phyloP scores from a whole-genome alignment of 2,329 filamentous ascomycete species.

The Calonectria pteridis region DNA sequence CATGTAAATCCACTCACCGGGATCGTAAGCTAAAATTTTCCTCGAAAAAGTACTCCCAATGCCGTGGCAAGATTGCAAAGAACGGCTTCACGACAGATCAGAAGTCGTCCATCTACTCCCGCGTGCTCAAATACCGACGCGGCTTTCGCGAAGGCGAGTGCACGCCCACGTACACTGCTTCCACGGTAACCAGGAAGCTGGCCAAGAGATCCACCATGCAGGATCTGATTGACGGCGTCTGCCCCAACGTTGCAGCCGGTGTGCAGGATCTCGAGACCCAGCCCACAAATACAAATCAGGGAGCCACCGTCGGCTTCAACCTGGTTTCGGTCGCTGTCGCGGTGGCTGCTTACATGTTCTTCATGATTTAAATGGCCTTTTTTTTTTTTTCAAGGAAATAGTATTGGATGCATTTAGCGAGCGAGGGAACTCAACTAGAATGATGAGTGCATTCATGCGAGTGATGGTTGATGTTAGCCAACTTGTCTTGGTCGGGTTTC shows the following conservation, averaged over 20 bases:
- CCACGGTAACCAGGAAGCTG: conserved; percentile 15
- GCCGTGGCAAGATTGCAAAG: conserved; percentile 22
- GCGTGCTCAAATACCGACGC: conserved; percentile 37
- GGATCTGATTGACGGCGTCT: conserved; percentile 38
- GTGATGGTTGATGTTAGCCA: not conserved
- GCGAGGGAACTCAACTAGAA: not conserved
- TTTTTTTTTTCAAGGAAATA: not conserved
- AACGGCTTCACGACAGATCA: conserved; percentile 41
- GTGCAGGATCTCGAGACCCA: conserved; percentile 14
- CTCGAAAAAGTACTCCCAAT: conserved; percentile 2
- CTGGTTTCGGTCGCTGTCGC: not conserved
- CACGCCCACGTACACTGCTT: conserved; percentile 18
- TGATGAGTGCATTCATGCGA: not conserved
- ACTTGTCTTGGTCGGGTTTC: not conserved
- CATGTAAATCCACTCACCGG: too few species aligned
- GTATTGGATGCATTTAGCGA: conserved; percentile 1
- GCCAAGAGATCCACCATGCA: conserved; percentile 39
- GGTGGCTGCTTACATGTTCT: not conserved
- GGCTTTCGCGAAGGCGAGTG: conserved; percentile 37
- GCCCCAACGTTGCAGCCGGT: conserved; percentile 30
- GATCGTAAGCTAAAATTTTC: not conserved
- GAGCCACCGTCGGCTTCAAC: not conserved
- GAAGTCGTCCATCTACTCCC: conserved; percentile 40
- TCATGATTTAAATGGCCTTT: not conserved
- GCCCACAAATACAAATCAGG: conserved; percentile 6